Conservation (phyloP, 2,329 filamentous ascomycete species). For the Fusarium sp. region DNA sequence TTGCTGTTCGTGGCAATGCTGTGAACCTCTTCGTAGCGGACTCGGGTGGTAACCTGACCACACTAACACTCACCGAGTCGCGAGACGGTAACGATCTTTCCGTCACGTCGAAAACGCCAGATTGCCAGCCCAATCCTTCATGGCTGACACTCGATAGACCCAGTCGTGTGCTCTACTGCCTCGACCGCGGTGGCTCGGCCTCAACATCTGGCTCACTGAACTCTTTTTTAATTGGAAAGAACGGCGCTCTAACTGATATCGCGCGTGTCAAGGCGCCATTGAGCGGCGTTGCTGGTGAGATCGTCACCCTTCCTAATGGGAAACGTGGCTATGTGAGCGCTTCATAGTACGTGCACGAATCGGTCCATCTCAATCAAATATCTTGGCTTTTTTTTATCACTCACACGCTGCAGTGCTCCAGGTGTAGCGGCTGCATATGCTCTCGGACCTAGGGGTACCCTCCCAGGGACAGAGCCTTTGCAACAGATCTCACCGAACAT, state of each 20-base stretch:
- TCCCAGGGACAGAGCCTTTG: constrained; percentile 35
- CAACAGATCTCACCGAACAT: constrained; percentile 41
- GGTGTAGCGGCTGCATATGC: constrained; percentile 32
- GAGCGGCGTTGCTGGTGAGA: constrained; percentile 40
- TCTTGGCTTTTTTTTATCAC: background rate
- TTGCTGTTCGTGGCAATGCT: constrained; percentile 21
- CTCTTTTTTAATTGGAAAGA: constrained; percentile 35
- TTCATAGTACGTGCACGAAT: constrained; percentile 15
- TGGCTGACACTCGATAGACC: constrained; percentile 41
- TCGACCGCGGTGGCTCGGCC: constrained; percentile 31
- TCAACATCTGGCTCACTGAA: constrained; percentile 41
- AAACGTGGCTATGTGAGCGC: constrained; percentile 40
- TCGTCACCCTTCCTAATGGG: constrained; percentile 33
- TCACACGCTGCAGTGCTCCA: constrained; percentile 20
- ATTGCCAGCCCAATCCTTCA: constrained; percentile 37
- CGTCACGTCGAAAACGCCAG: constrained; percentile 21
- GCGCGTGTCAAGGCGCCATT: constrained; percentile 26
- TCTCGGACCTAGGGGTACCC: constrained; percentile 33
- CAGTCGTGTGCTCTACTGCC: constrained; percentile 42
- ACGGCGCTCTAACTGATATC: constrained; percentile 30
- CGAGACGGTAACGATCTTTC: constrained; percentile 17
- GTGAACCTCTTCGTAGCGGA: constrained; percentile 45
- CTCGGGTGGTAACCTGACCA: constrained; percentile 42
- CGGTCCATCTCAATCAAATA: no score
- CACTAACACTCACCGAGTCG: constrained; percentile 25